Evolutionary conservation across 345 rosid genomes (phyloP), one percentile per base, ranked within the genome.

Genomic region (Luvunga scandens): DNA sequence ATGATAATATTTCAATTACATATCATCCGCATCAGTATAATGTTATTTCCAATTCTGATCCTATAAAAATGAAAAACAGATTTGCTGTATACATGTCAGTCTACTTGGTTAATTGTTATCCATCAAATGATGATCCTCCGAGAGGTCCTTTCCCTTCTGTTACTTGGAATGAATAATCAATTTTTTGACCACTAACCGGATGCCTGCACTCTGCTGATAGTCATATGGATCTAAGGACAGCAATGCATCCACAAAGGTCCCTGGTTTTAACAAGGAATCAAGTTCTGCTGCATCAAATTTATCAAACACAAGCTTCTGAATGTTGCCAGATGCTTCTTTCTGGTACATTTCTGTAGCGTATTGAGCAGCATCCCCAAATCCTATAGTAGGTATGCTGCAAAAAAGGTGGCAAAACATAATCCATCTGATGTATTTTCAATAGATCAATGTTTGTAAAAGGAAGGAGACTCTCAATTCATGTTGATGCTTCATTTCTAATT

Each of bases 221-320:
- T 92, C 99, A 71, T 93, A 95, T 14, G 91, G 76, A 77, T 89
- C 94, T 48, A 93, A 68, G 66, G 92, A 84, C 81, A 95, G 71
- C 83, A 79, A 92, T n/a, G 90, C 88, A 79, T 95, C 97, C 8
- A 93, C 76, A 36, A 75, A 72, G 77, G 62, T 86, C 80, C 94
- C 94, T 4, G 86, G 69, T 7, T 34, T 78, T 64, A 92, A 48
- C 69, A 87, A 75, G 38, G 84, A 48, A 59, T 85, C 77, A 0
- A 95, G 90, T 87, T 95, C 97, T 21, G 73, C 84, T 1, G 72
- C 57, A 65, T 85, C 86, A 64, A 88, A 84, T 76, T 84, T 80
- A 56, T 84, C 81, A 76, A 88, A 89, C 16, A 81, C 72, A 6
- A 93, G 92, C 82, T 83, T 91, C 75, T 91, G 88, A 28, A 24